Base-by-base conservation (phyloP, 192 early-diverging fungal species). In the Backusella psychrophila region DNA sequence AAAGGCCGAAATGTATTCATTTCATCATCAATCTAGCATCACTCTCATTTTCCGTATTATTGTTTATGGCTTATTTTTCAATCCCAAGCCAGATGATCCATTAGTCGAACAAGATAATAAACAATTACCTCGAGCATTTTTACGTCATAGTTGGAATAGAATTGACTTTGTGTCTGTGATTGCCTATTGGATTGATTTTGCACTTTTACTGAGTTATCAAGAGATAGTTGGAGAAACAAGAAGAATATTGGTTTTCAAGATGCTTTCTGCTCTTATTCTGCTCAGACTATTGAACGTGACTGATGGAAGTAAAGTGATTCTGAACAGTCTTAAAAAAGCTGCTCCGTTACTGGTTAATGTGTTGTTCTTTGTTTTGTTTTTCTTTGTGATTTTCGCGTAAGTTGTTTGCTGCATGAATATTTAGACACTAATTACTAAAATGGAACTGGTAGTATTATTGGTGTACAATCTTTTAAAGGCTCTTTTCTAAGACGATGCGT, bases 81-180 rank as follows among this genome's bases (percentile, higher is more conserved):
- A 82, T 29, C 63, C 66, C 11, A 63, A 63, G 4, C 56, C 56
- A 49, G 46, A 6, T 63, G 56, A 63, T 52, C 74, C 56, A 63
- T 29, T 29, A 63, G 26, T 29, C 56, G 26, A 29, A 63, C 23
- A n/a, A 29, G 42, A 33, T 35, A 56, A 80, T 11, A 80, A 70
- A 1, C 76, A 75, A 5, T 33, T 75, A 7, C 82, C 83, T 46
- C 81, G 74, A 4, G 81, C 89, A 1, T 90, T 84, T 52, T 82
- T 90, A n/a, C 74, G 89, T 23, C 89, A 89, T 59, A 86, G 84
- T n/a, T 90, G 86, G 83, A 90, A 90, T 67, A 80, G 89, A 36
- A 82, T 90, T 26, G 89, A 90, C 53, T 80, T 90, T 34, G 17
- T 89, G 14, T 83, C 89, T 2, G 83, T 90, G 5, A 19, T 86